phyloP scores from a whole-genome alignment of 2,329 filamentous ascomycete genomes.

The Penicillium brevicompactum region DNA sequence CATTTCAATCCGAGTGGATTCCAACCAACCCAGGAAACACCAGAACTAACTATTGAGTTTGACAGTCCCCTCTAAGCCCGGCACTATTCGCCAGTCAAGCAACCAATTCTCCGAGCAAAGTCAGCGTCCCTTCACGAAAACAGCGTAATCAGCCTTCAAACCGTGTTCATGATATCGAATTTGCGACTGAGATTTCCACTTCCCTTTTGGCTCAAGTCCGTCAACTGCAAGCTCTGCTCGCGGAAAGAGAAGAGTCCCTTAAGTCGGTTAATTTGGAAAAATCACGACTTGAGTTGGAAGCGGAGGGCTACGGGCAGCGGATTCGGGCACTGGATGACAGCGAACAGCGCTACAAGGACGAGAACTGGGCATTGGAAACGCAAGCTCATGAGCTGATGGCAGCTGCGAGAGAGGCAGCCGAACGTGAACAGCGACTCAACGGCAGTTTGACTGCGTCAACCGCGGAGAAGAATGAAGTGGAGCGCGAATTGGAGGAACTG shows the following conservation, averaged over 20 bases:
- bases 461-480: slow-evolving; percentile 73
- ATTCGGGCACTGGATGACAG: slow-evolving; percentile 85
- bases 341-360: slow-evolving; percentile 94
- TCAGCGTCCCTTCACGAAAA: slow-evolving; percentile 82
- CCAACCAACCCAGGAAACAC: neutral
- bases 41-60: slow-evolving; percentile 10
- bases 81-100: slow-evolving; percentile 83
- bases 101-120: slow-evolving; percentile 83
- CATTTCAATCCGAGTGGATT: neutral
- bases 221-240: slow-evolving; percentile 79
- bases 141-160: slow-evolving; percentile 86
- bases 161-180: slow-evolving; percentile 92
- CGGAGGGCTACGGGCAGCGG: slow-evolving; percentile 76
- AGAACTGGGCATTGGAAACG: slow-evolving; percentile 97
- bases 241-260: slow-evolving; percentile 84
- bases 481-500: slow-evolving; percentile 89
- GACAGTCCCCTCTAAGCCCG: slow-evolving; percentile 69
- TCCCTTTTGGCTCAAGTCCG: slow-evolving; percentile 92
- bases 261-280: slow-evolving; percentile 74
- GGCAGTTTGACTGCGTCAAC: slow-evolving; percentile 70
- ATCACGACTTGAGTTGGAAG: slow-evolving; percentile 78
- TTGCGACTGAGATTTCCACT: slow-evolving; percentile 97
- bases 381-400: slow-evolving; percentile 81
- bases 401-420: slow-evolving; percentile 72
- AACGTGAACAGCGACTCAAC: slow-evolving; percentile 79